Base-by-base conservation (phyloP, 305 asterid genomes). In the Caryopteris hybrid region DNA sequence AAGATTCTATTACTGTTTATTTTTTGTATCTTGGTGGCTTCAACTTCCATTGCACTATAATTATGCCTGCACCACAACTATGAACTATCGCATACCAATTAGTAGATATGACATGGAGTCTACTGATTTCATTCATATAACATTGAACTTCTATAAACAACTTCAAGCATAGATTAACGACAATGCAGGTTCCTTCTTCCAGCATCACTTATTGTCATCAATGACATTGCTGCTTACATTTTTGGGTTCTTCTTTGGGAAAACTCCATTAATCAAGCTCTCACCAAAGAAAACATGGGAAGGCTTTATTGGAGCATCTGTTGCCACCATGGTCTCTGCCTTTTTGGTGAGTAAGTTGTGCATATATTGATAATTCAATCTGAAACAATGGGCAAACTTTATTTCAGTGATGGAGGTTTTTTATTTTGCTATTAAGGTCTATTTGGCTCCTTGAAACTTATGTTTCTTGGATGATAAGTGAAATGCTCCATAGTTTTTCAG, bases 271-370 rank as follows among this genome's bases (percentile, higher is more conserved):
- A 95, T 91, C 85, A 92, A 95, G 85, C 82, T 95, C 74, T 95
- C 99, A 27, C 99, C 99, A 7, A 95, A 95, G 85, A 95, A 92
- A 82, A 95, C 99, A 57, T 91, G 99, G 99, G 99, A 95, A 73
- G 99, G 99, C 61, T 95, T 92, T 79, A 89, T 95, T 71, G 99
- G 99, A 78, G 99, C 97, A 23, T 95, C 99, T 58, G 80, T 91
- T 65, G 76, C 95, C 51, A 95, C 99, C 51, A 77, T 95, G 73
- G 74, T 92, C 75, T 83, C 97, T 47, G 98, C 99, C 55, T 95
- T 95, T 80, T 60, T 89, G 97, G 99, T 95, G 75, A 78, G 90
- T 69, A 34, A 31, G 72, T 59, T 65, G 27, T 69, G 47, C 60
- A 23, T 65, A 64, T 64, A 53, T 62, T 55, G 52, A 25, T 18